A percentile compares a stretch with the other conserved stretches of the same genome.
Conservation (phyloP, 2,329 filamentous ascomycete genomes). For the Nannizzia gypsea region DNA sequence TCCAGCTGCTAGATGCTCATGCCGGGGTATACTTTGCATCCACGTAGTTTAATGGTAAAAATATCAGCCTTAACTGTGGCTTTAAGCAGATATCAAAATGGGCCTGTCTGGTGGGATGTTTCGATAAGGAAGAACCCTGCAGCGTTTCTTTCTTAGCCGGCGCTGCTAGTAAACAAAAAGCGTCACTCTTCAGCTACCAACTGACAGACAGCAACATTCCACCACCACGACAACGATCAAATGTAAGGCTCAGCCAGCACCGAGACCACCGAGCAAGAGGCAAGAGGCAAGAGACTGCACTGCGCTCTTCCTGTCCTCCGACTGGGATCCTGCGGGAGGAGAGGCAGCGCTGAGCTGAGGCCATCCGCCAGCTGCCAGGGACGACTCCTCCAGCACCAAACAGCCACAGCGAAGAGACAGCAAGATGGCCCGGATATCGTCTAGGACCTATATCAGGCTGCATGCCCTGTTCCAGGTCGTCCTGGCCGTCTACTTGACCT, state of each 20-base stretch:
- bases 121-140: background rate
- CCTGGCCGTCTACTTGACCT: constrained; percentile 72
- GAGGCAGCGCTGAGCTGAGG: background rate
- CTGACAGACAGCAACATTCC: too few relatives aligned
- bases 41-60: background rate
- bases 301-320: background rate
- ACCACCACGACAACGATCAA: background rate
- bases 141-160: background rate
- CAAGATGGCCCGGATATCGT: constrained; percentile 69
- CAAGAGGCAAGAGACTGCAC: too few relatives aligned
- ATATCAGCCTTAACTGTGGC: background rate
- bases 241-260: background rate
- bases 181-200: background rate
- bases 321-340: background rate
- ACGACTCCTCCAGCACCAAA: background rate
- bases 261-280: background rate
- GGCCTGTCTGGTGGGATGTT: background rate
- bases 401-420: constrained; percentile 7
- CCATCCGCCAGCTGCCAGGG: background rate
- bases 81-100: background rate
- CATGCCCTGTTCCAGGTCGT: constrained; percentile 77
- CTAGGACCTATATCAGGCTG: constrained; percentile 66
- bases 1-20: background rate
- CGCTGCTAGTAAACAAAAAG: background rate
- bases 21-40: background rate